A percentile compares a stretch with the other conserved stretches of the same genome.
Evolutionary conservation across 2,329 filamentous ascomycete species (phyloP).

Genomic region (Calonectria hongkongensis): DNA sequence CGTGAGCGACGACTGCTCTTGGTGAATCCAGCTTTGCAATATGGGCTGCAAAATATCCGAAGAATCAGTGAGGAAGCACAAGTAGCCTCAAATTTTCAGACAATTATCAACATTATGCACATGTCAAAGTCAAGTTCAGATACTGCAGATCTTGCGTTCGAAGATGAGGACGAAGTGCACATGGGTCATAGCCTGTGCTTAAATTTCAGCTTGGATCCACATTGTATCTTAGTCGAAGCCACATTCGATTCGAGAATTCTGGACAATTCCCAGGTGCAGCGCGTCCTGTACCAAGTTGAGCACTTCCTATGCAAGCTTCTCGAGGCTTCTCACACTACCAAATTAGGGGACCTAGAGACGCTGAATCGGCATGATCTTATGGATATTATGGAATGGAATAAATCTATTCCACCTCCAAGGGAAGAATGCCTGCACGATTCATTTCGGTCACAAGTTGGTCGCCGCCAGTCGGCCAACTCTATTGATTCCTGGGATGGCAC

Average conservation of each 20-base stretch:
- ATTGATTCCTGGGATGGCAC: conserved; percentile 22
- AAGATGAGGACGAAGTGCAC: conserved; percentile 27
- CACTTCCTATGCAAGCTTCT: conserved; percentile 13
- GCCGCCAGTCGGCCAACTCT: conserved; percentile 7
- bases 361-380: conserved; percentile 16
- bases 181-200: conserved; percentile 20
- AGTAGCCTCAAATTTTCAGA: conserved; percentile 25
- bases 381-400: conserved; percentile 24
- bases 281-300: conserved; percentile 22
- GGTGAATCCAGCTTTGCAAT: conserved; percentile 20
- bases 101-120: conserved; percentile 21
- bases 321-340: conserved; percentile 19
- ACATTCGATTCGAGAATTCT: conserved; percentile 20
- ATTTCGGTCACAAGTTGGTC: conserved; percentile 22
- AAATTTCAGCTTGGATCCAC: conserved; percentile 20
- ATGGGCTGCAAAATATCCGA: conserved; percentile 19
- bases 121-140: conserved; percentile 22
- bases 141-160: conserved; percentile 19
- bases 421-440: conserved; percentile 23
- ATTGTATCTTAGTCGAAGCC: conserved; percentile 17
- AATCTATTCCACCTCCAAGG: conserved; percentile 10
- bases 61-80: conserved; percentile 19
- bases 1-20: conserved; percentile 21
- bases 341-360: conserved; percentile 10
- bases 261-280: conserved; percentile 13